These are phyloP conservation scores for Xylaria castorea DNA, from an alignment of 495 filamentous ascomycete species.

Conservation along the genomic window DNA sequence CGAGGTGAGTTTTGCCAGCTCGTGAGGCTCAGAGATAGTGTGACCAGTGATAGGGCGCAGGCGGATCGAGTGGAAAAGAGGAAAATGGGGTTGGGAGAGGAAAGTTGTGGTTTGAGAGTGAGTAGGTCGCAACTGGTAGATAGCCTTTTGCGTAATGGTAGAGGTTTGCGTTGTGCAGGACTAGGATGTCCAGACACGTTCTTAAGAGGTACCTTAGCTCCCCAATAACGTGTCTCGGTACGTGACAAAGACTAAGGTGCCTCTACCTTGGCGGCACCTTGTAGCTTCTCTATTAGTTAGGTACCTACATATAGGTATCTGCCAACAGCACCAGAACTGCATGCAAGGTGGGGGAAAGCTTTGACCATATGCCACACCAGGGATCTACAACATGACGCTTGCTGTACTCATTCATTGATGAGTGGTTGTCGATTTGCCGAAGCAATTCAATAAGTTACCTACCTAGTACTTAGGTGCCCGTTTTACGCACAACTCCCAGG, in stretches of 20 bases:
- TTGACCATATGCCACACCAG: slow-evolving; percentile 4
- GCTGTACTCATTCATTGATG: background rate
- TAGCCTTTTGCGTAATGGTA: slow-evolving; percentile 28
- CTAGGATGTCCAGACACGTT: background rate
- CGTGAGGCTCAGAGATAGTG: background rate
- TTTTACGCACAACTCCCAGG: too few species aligned
- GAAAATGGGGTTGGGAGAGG: slow-evolving; percentile 18
- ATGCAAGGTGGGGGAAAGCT: slow-evolving; percentile 10
- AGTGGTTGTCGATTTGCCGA: background rate
- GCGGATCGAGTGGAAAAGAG: background rate
- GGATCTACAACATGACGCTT: too few species aligned
- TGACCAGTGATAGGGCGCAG: background rate
- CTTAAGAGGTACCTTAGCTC: background rate
- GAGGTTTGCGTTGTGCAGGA: slow-evolving; percentile 27
- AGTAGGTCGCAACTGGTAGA: slow-evolving; percentile 23
- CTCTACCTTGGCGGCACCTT: background rate
- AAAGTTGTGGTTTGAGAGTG: slow-evolving; percentile 11
- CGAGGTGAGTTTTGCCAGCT: background rate
- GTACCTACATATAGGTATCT: background rate
- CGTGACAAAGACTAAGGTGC: background rate
- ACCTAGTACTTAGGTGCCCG: too few species aligned
- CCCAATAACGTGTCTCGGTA: background rate
- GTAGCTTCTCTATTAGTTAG: background rate
- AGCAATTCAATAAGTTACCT: too few species aligned
- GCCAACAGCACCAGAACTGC: background rate